Evolutionary conservation across 495 filamentous ascomycete species (phyloP), one percentile per base, ranked within the genome.

Genomic region (Tuber umbilicatum): DNA sequence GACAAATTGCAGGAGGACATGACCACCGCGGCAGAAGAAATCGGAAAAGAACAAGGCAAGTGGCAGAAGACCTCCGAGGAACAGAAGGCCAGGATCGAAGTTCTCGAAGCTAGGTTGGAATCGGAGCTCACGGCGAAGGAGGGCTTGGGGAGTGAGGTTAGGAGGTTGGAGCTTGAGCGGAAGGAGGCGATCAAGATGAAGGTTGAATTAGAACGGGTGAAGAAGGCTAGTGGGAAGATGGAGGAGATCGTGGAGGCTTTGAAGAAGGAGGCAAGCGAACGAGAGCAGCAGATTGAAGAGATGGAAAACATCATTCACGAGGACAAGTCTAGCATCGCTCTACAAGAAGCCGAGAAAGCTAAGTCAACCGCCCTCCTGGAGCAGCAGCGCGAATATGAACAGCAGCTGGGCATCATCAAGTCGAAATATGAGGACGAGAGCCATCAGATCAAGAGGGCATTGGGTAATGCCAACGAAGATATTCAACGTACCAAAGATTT

Each of bases 1-100:
- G 89, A 93, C 78, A 87, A 86, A 72, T 84, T 98, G 69, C 93
- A 97, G 84, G 88, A 91, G 77, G 92, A 97, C 73, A 93, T 98
- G 90, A 87, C 89, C 17, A 86, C 84, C 71, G 89, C 92, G n/a
- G 90, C 91, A 73, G 86, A 87, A 67, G 90, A 96, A 71, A 89
- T 97, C 72, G 89, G 89, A 23, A 88, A 90, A 73, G 93, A 97
- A 81, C 93, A 93, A 80, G 88, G 90, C n/a, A 85, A 87, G 37
- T 93, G 90, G 85, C 86, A 87, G 68, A 89, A 90, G 84, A 90
- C 88, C 77, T 91, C 94, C 79, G 89, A 94, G 79, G 88, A 91
- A 68, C 87, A 92, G 74, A 85, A 89, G 72, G 90, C 90, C 75
- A 89, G 89, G 73, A 90, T 93, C 73, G 93, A 97, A 74, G 89